Percentiles rank a stretch among this genome's conserved stretches.
These are phyloP conservation scores for Coniochaeta sp. DNA, from an alignment of 2,329 filamentous ascomycete species.

Conservation along the genomic window DNA sequence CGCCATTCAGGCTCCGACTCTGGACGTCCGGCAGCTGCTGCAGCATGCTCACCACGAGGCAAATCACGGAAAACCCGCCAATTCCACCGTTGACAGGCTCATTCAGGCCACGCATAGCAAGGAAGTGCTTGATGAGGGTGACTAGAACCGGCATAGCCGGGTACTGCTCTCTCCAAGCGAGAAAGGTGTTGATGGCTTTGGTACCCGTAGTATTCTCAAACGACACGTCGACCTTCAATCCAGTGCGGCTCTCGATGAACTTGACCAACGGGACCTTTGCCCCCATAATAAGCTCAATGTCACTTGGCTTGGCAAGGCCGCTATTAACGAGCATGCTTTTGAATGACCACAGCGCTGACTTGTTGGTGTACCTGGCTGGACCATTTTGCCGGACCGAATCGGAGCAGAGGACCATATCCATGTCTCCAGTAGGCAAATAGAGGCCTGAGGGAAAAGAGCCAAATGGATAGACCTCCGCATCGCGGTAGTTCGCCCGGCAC, in stretches of 20 bases:
- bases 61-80: slow-evolving; percentile 90
- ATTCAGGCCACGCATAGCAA: slow-evolving; percentile 83
- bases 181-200: slow-evolving; percentile 71
- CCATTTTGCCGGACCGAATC: slow-evolving; percentile 47
- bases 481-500: slow-evolving; percentile 49
- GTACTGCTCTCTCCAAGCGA: slow-evolving; percentile 69
- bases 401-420: slow-evolving; percentile 81
- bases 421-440: slow-evolving; percentile 68
- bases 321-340: slow-evolving; percentile 48
- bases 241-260: slow-evolving; percentile 71
- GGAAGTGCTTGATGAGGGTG: slow-evolving; percentile 83
- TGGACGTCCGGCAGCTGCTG: slow-evolving; percentile 70
- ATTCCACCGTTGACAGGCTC: slow-evolving; percentile 88
- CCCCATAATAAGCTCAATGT: slow-evolving; percentile 60
- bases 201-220: slow-evolving; percentile 89
- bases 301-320: slow-evolving; percentile 48
- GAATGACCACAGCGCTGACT: slow-evolving; percentile 55
- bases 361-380: slow-evolving; percentile 34
- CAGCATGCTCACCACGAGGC: slow-evolving; percentile 82
- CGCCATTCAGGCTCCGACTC: slow-evolving; percentile 47
- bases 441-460: slow-evolving; percentile 90
- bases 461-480: slow-evolving; percentile 65
- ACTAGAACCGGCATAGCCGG: slow-evolving; percentile 84
- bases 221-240: slow-evolving; percentile 82
- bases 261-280: slow-evolving; percentile 92